These are phyloP conservation scores for Paecilomyces niveus DNA, from an alignment of 2,329 filamentous ascomycete genomes.

Conservation along the genomic window DNA sequence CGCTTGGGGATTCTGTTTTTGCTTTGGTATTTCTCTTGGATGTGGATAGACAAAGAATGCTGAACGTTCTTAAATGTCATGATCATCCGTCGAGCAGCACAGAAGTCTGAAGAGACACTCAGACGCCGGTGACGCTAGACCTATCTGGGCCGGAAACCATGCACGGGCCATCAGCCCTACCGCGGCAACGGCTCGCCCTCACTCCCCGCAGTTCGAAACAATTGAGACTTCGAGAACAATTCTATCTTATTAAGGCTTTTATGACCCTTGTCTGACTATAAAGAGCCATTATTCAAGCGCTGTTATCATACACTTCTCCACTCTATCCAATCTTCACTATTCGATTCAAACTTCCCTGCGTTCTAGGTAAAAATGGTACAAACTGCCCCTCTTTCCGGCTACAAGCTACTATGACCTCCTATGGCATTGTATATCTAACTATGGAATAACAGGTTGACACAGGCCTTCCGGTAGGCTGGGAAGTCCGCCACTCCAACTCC, in stretches of 20 bases:
- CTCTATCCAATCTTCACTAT: neutral
- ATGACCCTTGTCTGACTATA: neutral
- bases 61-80: neutral
- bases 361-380: neutral
- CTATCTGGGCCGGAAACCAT: conserved; percentile 2
- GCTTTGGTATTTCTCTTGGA: neutral
- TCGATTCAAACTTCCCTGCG: neutral
- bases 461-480: conserved; percentile 81
- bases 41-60: neutral
- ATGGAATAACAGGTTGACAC: conserved; percentile 52
- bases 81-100: neutral
- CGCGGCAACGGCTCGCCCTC: conserved; percentile 5
- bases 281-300: neutral
- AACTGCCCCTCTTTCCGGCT: neutral
- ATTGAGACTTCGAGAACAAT: neutral
- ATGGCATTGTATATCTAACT: conserved; percentile 4
- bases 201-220: conserved; percentile 24
- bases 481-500: conserved; percentile 95
- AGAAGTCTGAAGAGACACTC: conserved; percentile 11
- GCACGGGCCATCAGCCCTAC: conserved; percentile 5
- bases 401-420: neutral
- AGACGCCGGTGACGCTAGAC: conserved; percentile 4
- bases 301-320: neutral
- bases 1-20: neutral
- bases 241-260: neutral